Percentiles rank a stretch among this genome's conserved stretches.
These are phyloP conservation scores for Solanum chacoense DNA, from an alignment of 305 asterid species.

Conservation along the genomic window DNA sequence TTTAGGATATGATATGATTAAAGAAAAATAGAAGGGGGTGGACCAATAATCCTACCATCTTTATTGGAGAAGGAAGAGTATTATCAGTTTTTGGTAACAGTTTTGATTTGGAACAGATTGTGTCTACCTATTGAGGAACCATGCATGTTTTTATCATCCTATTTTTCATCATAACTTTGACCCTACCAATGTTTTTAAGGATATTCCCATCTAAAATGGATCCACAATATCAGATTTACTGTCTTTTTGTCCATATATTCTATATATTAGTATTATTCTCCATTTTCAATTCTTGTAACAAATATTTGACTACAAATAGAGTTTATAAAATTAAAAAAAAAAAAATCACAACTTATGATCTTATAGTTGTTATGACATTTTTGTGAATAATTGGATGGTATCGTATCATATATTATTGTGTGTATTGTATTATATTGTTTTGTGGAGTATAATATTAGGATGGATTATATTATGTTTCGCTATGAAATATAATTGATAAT, in stretches of 20 bases:
- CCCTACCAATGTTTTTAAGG: slow-evolving; percentile 12
- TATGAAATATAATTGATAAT: not conserved
- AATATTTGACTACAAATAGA: not conserved
- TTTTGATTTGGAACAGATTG: slow-evolving; percentile 7
- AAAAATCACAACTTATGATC: not conserved
- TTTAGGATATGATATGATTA: not conserved
- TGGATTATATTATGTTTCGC: not conserved
- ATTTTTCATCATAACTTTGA: slow-evolving; percentile 13
- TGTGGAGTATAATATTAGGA: not conserved
- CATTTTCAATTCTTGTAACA: not conserved
- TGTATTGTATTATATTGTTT: not conserved
- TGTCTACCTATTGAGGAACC: slow-evolving; percentile 9
- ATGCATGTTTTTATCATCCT: slow-evolving; percentile 11
- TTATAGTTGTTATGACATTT: not conserved
- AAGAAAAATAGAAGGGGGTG: not conserved
- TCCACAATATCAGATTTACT: not conserved
- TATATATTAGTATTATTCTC: not conserved
- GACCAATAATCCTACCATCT: not conserved
- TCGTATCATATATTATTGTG: not conserved
- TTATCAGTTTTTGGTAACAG: not conserved
- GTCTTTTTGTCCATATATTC: not conserved
- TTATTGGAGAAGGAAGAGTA: not conserved
- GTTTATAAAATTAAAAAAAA: too few species aligned
- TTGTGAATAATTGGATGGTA: not conserved
- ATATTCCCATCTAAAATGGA: slow-evolving; percentile 3